phyloP scores from a whole-genome alignment of 805 yeast genomes.

The Metschnikowia aberdeeniae region DNA sequence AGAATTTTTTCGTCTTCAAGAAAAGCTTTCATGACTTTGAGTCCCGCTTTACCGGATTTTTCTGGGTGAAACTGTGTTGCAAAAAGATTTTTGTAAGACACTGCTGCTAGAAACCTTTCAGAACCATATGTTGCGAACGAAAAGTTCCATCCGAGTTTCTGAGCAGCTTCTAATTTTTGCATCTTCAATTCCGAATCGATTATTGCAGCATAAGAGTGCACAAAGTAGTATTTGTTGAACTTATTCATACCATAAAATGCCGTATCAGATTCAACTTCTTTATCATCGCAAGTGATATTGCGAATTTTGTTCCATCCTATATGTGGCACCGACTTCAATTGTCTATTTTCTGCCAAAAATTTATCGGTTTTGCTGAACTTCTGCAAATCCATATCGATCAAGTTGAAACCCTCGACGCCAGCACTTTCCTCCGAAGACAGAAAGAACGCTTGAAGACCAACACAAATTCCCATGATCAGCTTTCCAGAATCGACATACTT shows the following conservation, averaged over 20 bases:
- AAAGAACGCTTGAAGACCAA: slow-evolving; percentile 88
- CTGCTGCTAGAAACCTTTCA: slow-evolving; percentile 79
- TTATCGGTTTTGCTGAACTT: slow-evolving; percentile 52
- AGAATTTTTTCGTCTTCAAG: slow-evolving; percentile 44
- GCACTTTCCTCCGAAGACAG: slow-evolving; percentile 72
- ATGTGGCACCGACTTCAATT: slow-evolving; percentile 83
- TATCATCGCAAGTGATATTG: slow-evolving; percentile 21
- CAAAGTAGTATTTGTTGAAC: slow-evolving; percentile 79
- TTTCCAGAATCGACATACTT: slow-evolving; percentile 71
- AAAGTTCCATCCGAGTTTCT: slow-evolving; percentile 60
- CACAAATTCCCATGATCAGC: slow-evolving; percentile 95
- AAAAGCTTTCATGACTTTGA: slow-evolving; percentile 70
- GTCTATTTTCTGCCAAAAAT: slow-evolving; percentile 19
- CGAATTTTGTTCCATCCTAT: slow-evolving; percentile 86
- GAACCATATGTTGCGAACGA: slow-evolving; percentile 71
- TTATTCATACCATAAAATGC: slow-evolving; percentile 63
- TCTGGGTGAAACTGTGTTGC: slow-evolving; percentile 99
- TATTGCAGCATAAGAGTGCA: slow-evolving; percentile 87
- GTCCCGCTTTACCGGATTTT: slow-evolving; percentile 89
- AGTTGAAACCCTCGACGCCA: slow-evolving; percentile 45
- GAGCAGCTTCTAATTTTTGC: slow-evolving; percentile 25
- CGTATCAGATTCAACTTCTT: slow-evolving; percentile 20
- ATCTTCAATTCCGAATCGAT: slow-evolving; percentile 31
- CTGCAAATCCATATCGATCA: slow-evolving; percentile 41
- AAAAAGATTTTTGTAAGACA: slow-evolving; percentile 70